A percentile compares a stretch with the other conserved stretches of the same genome.
phyloP scores from a whole-genome alignment of 2,329 filamentous ascomycete species.

The Botrytis galanthina region DNA sequence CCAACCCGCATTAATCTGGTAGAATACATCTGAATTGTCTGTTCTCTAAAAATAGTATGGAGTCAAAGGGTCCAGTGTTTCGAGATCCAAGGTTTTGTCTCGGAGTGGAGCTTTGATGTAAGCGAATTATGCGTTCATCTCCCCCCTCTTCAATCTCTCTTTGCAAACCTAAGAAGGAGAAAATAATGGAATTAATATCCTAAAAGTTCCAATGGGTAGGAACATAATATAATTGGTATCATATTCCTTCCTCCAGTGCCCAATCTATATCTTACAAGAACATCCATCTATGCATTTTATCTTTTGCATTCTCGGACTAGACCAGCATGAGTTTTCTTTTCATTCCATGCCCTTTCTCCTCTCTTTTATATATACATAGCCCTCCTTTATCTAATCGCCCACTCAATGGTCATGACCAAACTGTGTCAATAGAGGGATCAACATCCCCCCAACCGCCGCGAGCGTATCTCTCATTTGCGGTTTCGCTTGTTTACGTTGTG shows the following conservation, averaged over 20 bases:
- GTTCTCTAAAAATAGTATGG: constrained; percentile 1
- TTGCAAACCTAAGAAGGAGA: neutral
- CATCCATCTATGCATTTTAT: neutral
- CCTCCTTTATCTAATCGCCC: neutral
- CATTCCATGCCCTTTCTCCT: neutral
- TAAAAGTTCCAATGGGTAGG: neutral
- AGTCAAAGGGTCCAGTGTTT: neutral
- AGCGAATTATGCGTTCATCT: neutral
- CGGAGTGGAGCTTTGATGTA: neutral
- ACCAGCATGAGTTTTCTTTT: neutral
- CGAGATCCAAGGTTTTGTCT: neutral
- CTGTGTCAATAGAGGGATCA: constrained; percentile 73
- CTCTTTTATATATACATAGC: neutral
- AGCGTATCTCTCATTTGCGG: constrained; percentile 67
- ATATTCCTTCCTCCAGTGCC: neutral
- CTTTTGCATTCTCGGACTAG: neutral
- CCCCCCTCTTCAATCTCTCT: neutral
- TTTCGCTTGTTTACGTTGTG: constrained; percentile 52
- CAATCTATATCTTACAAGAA: neutral
- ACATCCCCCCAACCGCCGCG: constrained; percentile 71
- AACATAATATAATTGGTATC: neutral
- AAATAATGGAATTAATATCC: neutral
- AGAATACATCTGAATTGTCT: neutral
- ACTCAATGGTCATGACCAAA: constrained; percentile 67
- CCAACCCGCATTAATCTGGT: neutral